Conservation (phyloP, 805 yeast genomes). For the Candida berthetii region DNA sequence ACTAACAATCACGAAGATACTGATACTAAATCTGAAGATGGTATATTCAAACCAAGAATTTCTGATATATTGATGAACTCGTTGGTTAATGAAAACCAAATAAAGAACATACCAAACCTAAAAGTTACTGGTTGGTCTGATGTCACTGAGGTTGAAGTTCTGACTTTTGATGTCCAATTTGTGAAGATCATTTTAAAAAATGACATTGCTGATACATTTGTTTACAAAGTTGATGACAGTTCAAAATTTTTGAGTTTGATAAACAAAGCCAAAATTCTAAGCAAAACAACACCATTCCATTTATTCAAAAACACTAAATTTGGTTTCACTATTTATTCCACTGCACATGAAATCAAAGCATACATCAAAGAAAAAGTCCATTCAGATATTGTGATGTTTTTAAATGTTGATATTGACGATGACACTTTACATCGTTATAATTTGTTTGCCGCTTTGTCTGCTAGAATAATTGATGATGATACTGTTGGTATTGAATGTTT, state of each 20-base stretch:
- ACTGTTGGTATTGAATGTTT: constrained; percentile 16
- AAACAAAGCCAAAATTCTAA: constrained; percentile 65
- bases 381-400: constrained; percentile 59
- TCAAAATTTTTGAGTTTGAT: constrained; percentile 47
- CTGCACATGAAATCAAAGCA: constrained; percentile 58
- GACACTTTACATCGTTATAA: constrained; percentile 28
- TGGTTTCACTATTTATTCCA: constrained; percentile 44
- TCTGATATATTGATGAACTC: constrained; percentile 89
- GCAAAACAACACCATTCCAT: constrained; percentile 83
- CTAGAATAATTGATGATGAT: constrained; percentile 31
- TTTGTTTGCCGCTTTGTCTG: constrained; percentile 43
- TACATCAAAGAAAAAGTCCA: constrained; percentile 50
- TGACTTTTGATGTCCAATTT: constrained; percentile 27
- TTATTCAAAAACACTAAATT: constrained; percentile 49
- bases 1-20: constrained; percentile 21
- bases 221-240: constrained; percentile 20
- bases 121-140: constrained; percentile 63
- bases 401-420: constrained; percentile 46
- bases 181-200: constrained; percentile 25
- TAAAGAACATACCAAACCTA: constrained; percentile 62
- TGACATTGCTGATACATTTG: constrained; percentile 9
- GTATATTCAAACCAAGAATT: constrained; percentile 41
- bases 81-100: constrained; percentile 75
- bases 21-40: constrained; percentile 12
- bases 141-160: constrained; percentile 48